These are phyloP conservation scores for Alternaria panax DNA, from an alignment of 2,329 filamentous ascomycete species.

Conservation along the genomic window DNA sequence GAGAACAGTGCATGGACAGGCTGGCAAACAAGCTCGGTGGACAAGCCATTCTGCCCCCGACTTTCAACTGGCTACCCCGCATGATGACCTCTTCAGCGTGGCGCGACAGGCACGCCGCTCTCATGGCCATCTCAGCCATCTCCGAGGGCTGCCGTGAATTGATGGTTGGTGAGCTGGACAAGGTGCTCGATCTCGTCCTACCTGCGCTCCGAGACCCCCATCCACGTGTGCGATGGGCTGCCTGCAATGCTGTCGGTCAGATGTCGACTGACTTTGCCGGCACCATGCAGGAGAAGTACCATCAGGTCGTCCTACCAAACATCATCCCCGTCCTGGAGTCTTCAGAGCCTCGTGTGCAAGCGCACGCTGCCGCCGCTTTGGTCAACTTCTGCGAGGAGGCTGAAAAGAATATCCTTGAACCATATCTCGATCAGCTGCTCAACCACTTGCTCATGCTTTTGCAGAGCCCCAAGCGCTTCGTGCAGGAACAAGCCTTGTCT, in stretches of 20 bases:
- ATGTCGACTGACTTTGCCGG: slow-evolving; percentile 99
- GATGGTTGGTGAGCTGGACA: slow-evolving; percentile 93
- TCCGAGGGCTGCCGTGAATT: slow-evolving; percentile 95
- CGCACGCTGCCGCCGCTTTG: slow-evolving; percentile 94
- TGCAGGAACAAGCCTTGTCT: slow-evolving; percentile 96
- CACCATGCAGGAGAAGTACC: slow-evolving; percentile 96
- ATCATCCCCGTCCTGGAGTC: slow-evolving; percentile 93
- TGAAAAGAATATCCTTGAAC: slow-evolving; percentile 88
- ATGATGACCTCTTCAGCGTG: slow-evolving; percentile 97
- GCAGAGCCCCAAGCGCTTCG: slow-evolving; percentile 91
- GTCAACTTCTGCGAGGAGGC: slow-evolving; percentile 99
- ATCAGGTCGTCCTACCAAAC: slow-evolving; percentile 82
- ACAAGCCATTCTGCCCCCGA: slow-evolving; percentile 88
- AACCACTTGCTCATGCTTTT: slow-evolving; percentile 86
- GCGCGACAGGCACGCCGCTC: slow-evolving; percentile 92
- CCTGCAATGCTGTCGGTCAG: slow-evolving; percentile 97
- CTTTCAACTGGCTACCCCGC: slow-evolving; percentile 93
- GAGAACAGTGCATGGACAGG: slow-evolving; percentile 98
- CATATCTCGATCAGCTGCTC: slow-evolving; percentile 88
- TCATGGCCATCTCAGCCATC: slow-evolving; percentile 99
- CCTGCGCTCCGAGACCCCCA: slow-evolving; percentile 89
- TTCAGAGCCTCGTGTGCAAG: slow-evolving; percentile 90
- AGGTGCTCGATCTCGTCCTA: slow-evolving; percentile 93
- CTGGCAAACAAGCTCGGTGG: slow-evolving; percentile 97
- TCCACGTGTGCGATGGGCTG: slow-evolving; percentile 93